Evolutionary conservation across 208 protist species (phyloP).

Genomic region (Crithidia sp.): DNA sequence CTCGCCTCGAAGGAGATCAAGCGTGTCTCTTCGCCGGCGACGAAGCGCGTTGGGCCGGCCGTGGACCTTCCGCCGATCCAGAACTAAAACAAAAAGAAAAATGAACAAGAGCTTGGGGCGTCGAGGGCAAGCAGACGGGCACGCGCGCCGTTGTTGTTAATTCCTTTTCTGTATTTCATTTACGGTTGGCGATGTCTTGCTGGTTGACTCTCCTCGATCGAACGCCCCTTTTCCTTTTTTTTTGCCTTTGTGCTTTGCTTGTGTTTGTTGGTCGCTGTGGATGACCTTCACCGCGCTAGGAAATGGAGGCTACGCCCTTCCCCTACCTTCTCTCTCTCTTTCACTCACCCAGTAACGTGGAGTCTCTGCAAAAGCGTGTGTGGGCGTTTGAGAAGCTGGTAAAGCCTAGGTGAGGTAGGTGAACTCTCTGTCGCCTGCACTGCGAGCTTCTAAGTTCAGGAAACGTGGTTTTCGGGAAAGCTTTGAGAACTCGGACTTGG

Average conservation of each 20-base stretch:
- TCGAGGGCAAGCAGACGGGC: neutral
- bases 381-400: too few relatives aligned
- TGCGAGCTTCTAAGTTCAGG: too few relatives aligned
- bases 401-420: too few relatives aligned
- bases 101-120: neutral
- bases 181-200: too few relatives aligned
- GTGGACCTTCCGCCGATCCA: constrained; percentile 40
- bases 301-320: too few relatives aligned
- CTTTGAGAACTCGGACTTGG: too few relatives aligned
- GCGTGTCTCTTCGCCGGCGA: constrained; percentile 68
- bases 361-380: too few relatives aligned
- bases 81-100: constrained; percentile 23
- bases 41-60: constrained; percentile 54
- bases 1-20: constrained; percentile 91
- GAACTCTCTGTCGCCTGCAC: too few relatives aligned
- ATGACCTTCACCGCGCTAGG: too few relatives aligned
- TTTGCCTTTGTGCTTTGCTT: neutral
- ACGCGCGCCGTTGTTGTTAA: neutral
- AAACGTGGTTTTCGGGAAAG: too few relatives aligned
- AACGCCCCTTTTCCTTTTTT: neutral
- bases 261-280: neutral
- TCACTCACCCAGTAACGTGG: neutral
- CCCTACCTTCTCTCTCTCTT: neutral
- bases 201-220: neutral
- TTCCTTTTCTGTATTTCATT: constrained; percentile 6